Evolutionary conservation across 192 early-diverging fungal species (phyloP).

Genomic region (Backusella morwellensis): DNA sequence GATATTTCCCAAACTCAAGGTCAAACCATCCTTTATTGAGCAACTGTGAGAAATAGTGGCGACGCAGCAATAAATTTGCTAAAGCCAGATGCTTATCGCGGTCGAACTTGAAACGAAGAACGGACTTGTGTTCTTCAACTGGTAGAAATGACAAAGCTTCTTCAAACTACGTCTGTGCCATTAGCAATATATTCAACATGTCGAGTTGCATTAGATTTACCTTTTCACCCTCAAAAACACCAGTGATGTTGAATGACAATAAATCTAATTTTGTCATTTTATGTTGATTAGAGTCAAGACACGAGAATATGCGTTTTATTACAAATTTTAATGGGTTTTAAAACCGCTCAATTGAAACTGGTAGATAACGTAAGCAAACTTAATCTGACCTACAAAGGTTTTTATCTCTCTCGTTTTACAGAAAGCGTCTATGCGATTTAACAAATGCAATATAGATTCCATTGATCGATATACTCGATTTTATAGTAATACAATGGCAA

Average conservation of each 20-base stretch:
- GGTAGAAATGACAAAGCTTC: constrained; percentile 14
- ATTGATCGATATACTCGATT: neutral
- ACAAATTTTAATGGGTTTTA: neutral
- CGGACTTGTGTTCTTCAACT: constrained; percentile 5
- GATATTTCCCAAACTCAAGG: constrained; percentile 1
- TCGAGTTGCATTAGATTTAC: neutral
- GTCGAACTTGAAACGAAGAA: constrained; percentile 19
- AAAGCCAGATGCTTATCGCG: constrained; percentile 12
- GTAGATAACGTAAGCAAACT: neutral
- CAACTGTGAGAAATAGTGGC: constrained; percentile 9
- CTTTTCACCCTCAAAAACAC: constrained; percentile 1
- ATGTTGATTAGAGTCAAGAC: neutral
- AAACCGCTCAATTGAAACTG: neutral
- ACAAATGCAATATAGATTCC: neutral
- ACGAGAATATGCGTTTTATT: neutral
- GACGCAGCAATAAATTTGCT: constrained; percentile 7
- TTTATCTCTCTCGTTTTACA: neutral
- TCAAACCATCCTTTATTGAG: constrained; percentile 5
- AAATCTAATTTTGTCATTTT: neutral
- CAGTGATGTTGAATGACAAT: constrained; percentile 4
- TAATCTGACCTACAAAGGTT: neutral
- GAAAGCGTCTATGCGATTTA: neutral
- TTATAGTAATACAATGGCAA: neutral
- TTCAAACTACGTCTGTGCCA: constrained; percentile 10
- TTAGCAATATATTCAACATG: neutral